These are phyloP conservation scores for Yamadazyma triangularis DNA, from an alignment of 1,139 yeast species.

Conservation along the genomic window DNA sequence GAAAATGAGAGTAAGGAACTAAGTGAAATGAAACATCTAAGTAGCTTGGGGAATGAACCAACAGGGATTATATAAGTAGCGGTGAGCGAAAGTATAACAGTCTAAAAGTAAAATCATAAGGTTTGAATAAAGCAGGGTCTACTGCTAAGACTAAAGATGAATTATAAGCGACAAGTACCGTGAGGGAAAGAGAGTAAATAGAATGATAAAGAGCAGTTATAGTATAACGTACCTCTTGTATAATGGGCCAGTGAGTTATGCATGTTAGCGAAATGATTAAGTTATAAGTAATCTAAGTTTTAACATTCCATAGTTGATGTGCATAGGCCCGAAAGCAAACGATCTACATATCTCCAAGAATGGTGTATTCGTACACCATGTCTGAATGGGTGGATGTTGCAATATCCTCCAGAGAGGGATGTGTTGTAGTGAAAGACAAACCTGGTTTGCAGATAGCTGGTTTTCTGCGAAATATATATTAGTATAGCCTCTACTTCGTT, in stretches of 20 bases:
- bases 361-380: neutral
- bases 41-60: constrained; percentile 8
- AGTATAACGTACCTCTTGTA: constrained; percentile 6
- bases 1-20: constrained; percentile 6
- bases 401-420: constrained; percentile 2
- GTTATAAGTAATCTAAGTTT: constrained; percentile 2
- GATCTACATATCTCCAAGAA: constrained; percentile 5
- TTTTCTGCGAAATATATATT: constrained; percentile 4
- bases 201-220: constrained; percentile 4
- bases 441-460: constrained; percentile 4
- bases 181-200: constrained; percentile 6
- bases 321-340: constrained; percentile 5
- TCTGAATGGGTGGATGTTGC: constrained; percentile 4
- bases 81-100: constrained; percentile 7
- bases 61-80: constrained; percentile 7
- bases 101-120: constrained; percentile 6
- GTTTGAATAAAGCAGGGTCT: constrained; percentile 8
- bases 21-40: constrained; percentile 10
- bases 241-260: constrained; percentile 6
- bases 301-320: constrained; percentile 2
- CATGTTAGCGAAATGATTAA: constrained; percentile 2
- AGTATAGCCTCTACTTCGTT: constrained; percentile 1
- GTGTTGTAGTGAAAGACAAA: constrained; percentile 5
- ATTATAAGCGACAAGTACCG: constrained; percentile 8
- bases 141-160: constrained; percentile 7